These are phyloP conservation scores for Dendrobium catenatum DNA, from an alignment of 106 monocot species.

Conservation along the genomic window DNA sequence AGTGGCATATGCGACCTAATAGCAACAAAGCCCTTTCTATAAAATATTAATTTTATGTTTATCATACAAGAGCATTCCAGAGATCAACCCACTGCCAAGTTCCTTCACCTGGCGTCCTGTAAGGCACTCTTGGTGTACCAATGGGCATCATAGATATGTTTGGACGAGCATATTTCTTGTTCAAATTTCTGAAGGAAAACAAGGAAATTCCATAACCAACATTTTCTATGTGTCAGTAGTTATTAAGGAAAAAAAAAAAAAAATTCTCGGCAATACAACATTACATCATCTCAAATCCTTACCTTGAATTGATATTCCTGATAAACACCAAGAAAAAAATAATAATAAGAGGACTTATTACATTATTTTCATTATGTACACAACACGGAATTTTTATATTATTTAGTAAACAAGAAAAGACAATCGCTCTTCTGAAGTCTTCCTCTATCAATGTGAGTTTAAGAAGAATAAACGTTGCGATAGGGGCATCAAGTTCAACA, in stretches of 20 bases:
- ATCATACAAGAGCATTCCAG: conserved; percentile 93
- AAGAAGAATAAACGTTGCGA: not conserved
- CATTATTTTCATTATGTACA: not conserved
- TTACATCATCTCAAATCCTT: not conserved
- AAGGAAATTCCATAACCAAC: not conserved
- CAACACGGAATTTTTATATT: not conserved
- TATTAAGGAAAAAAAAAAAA: not conserved
- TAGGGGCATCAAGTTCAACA: not conserved
- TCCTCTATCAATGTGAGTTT: not conserved
- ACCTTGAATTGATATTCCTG: not conserved
- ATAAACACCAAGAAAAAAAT: not conserved
- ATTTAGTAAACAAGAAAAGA: not conserved
- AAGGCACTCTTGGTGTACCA: conserved; percentile 83
- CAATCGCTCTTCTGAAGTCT: not conserved
- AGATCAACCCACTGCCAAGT: conserved; percentile 89
- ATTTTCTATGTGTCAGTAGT: not conserved
- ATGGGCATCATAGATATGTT: conserved; percentile 76
- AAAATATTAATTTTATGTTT: too few species aligned
- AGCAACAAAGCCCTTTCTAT: not conserved
- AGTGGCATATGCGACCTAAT: not conserved
- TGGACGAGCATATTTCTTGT: conserved; percentile 25
- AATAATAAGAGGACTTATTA: not conserved
- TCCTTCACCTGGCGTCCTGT: conserved; percentile 79
- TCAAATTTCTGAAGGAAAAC: conserved; percentile 27
- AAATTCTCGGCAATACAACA: not conserved